Base-by-base conservation (phyloP, 2,329 filamentous ascomycete genomes). In the Didymosphaeria variabile region DNA sequence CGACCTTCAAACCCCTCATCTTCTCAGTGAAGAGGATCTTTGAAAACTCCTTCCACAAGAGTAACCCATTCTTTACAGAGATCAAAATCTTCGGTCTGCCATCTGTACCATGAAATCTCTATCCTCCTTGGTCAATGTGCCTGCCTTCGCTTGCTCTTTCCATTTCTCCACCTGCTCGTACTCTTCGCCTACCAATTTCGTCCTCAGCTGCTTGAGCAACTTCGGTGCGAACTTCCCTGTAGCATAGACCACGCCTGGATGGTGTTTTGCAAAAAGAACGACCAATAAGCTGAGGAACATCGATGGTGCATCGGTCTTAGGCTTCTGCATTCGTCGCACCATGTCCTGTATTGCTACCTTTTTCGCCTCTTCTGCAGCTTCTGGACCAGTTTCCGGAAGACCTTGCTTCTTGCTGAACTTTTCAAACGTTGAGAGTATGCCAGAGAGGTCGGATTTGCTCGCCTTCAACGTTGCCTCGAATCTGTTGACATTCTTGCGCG, bases 211-310 rank as follows among this genome's bases (percentile, higher is more conserved):
- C 60, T 76, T 80, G 49, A 80, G 59, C 54, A 80, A 51, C 63
- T 76, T 79, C 1, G 79, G 79, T 44, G 77, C 77, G 60, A 77
- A 79, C 62, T 79, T 79, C 8, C 78, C 78, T 40, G 77, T 79
- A 10, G 78, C 77, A 57, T 80, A 80, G 19, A 80, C 66, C 0
- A 80, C 62, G 17, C 77, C 78, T 21, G 65, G 61, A 9, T 70
- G 53, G 17, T 72, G 58, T 47, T 62, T 70, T 6, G 77, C 75
- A 36, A 72, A 67, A 5, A 80, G 61, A 1, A 79, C 61, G 23
- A 79, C 62, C 0, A 79, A 63, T 26, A 78, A 58, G 23, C 71
- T 77, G 46, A 80, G 63, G 55, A 80, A 80, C 5, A 80, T 66
- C 2, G 75, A 65, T 0, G 78, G 77, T 6, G 71, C 75, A 31